Percentiles rank a stretch among this genome's conserved stretches.
These are phyloP conservation scores for Moesziomyces parantarcticus DNA, from an alignment of 1,284 basidiomycete genomes.

Conservation along the genomic window DNA sequence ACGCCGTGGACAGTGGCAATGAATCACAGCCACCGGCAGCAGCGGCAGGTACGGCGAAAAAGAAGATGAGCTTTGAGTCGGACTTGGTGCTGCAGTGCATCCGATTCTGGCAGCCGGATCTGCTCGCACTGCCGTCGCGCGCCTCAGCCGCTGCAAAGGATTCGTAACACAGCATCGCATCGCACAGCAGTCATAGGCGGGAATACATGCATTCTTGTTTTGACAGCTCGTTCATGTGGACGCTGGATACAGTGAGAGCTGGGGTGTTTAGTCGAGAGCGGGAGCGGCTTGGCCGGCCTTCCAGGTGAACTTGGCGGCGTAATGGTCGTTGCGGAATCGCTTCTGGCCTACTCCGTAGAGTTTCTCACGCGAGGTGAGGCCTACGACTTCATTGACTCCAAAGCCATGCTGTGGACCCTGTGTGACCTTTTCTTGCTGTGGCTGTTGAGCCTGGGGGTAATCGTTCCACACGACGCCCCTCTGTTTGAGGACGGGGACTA, in stretches of 20 bases:
- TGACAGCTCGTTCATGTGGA: background rate
- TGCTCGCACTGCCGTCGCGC: constrained; percentile 3
- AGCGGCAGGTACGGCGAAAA: background rate
- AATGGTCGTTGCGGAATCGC: constrained; percentile 57
- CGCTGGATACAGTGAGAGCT: too few species aligned
- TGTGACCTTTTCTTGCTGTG: constrained; percentile 5
- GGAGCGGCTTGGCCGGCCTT: constrained; percentile 53
- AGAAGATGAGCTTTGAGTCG: constrained; percentile 13
- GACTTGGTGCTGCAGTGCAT: constrained; percentile 32
- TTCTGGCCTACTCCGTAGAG: constrained; percentile 61
- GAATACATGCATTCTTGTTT: background rate
- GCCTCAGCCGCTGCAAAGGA: background rate
- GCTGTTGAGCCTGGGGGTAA: constrained; percentile 43
- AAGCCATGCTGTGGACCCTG: constrained; percentile 35
- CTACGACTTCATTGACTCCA: constrained; percentile 44
- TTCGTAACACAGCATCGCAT: too few species aligned
- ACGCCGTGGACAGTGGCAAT: background rate
- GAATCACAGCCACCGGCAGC: background rate
- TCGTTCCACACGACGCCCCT: constrained; percentile 62
- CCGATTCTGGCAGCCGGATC: constrained; percentile 34
- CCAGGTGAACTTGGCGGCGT: constrained; percentile 60
- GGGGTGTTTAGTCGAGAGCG: constrained; percentile 29
- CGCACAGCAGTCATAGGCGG: too few species aligned
- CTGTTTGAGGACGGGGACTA: constrained; percentile 58
- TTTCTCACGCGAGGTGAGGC: constrained; percentile 59